Conservation (phyloP, 345 rosid genomes). For the Punica granatum region DNA sequence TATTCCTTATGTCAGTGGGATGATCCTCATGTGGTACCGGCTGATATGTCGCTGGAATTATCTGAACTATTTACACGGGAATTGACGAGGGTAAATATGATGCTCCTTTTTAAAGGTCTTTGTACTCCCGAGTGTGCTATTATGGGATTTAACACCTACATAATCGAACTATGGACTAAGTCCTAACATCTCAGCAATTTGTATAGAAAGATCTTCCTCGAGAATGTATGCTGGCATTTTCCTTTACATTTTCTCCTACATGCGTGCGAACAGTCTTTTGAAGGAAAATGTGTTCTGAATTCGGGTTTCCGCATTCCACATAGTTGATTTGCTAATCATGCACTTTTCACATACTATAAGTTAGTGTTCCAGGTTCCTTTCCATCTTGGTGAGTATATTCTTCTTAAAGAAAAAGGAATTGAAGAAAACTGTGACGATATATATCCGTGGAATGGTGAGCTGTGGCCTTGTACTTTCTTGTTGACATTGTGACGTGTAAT, state of each 20-base stretch:
- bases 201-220: not conserved
- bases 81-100: slow-evolving; percentile 58
- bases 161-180: not conserved
- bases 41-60: slow-evolving; percentile 77
- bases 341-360: not conserved
- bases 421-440: not conserved
- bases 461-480: not conserved
- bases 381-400: not conserved
- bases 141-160: not conserved
- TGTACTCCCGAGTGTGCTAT: not conserved
- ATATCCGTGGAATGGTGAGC: not conserved
- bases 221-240: not conserved
- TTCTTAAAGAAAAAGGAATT: not conserved
- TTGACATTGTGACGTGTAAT: slow-evolving; percentile 3
- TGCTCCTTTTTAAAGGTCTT: not conserved
- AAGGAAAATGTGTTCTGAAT: not conserved
- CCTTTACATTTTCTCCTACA: not conserved
- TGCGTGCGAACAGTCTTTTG: not conserved
- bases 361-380: not conserved
- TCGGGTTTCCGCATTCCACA: not conserved
- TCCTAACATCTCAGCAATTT: not conserved
- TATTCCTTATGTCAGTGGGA: slow-evolving; percentile 61
- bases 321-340: not conserved
- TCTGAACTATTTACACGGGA: slow-evolving; percentile 93
- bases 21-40: slow-evolving; percentile 76